Conservation (phyloP, 768 basidiomycete genomes). For the Mycena vitilis region DNA sequence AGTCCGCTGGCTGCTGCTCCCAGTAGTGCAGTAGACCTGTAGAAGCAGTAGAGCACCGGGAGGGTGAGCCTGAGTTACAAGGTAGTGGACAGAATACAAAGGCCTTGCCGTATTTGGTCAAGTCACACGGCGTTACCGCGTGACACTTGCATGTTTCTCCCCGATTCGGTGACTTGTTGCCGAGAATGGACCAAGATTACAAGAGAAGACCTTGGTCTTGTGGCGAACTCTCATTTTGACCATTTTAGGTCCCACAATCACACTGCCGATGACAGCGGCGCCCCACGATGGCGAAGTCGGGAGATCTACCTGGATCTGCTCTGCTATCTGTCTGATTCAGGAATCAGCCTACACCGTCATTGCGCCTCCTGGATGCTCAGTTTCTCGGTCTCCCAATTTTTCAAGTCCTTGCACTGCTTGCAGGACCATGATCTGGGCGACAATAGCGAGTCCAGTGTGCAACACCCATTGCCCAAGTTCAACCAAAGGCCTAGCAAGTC, state of each 20-base stretch:
- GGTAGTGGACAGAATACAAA: conserved; percentile 27
- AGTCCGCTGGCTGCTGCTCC: neutral
- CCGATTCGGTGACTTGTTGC: neutral
- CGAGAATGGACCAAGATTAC: conserved; percentile 9
- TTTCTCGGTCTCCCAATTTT: too few relatives aligned
- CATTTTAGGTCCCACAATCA: conserved; percentile 15
- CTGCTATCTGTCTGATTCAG: neutral
- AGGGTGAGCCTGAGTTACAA: too few relatives aligned
- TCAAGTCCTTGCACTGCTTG: too few relatives aligned
- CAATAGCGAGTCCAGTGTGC: too few relatives aligned
- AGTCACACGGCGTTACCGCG: neutral
- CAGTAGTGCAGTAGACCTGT: neutral
- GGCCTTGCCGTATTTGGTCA: conserved; percentile 4
- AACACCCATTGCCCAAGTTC: neutral
- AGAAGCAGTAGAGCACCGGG: neutral
- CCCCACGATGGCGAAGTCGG: neutral
- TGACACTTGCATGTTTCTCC: neutral
- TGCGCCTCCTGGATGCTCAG: too few relatives aligned
- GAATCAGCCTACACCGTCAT: too few relatives aligned
- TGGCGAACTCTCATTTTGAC: conserved; percentile 22
- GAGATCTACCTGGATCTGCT: neutral
- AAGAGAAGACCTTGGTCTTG: conserved; percentile 4
- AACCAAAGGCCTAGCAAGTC: neutral
- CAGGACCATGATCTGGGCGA: too few relatives aligned
- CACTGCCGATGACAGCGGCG: conserved; percentile 24